Evolutionary conservation across 208 protist species (phyloP).

Genomic region (Leishmania tropica): DNA sequence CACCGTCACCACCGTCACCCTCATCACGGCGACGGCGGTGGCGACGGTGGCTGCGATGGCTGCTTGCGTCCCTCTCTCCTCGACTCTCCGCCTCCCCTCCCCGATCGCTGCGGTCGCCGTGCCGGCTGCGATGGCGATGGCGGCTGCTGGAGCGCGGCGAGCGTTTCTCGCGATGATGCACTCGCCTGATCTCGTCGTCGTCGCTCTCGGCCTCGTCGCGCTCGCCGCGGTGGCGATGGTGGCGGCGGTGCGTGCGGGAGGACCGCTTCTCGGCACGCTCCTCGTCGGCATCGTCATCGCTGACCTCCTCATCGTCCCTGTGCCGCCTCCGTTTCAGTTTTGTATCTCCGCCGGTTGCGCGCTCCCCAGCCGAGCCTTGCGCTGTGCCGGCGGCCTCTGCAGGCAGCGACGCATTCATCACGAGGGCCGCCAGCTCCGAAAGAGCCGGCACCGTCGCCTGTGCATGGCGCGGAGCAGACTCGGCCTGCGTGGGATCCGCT

Average conservation of each 20-base stretch:
- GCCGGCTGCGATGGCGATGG: background rate
- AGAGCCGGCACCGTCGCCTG: background rate
- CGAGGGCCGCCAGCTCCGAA: conserved; percentile 22
- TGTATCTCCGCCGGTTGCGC: background rate
- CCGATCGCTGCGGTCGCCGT: background rate
- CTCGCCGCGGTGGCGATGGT: conserved; percentile 18
- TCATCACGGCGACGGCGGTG: background rate
- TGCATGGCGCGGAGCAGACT: background rate
- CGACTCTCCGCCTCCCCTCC: conserved; percentile 3
- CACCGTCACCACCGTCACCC: background rate
- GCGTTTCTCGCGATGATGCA: background rate
- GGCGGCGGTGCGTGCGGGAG: background rate
- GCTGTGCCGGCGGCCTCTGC: background rate
- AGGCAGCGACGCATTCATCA: conserved; percentile 20
- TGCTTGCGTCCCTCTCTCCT: background rate
- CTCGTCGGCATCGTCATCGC: background rate
- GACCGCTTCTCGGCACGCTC: background rate
- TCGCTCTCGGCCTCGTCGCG: conserved; percentile 8
- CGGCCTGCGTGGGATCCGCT: conserved; percentile 23
- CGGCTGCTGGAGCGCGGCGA: background rate
- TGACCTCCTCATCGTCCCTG: background rate
- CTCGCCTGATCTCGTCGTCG: background rate
- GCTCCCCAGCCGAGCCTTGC: background rate
- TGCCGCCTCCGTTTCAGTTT: background rate
- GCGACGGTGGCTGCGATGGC: conserved; percentile 1